These are phyloP conservation scores for Penicillium chermesinum DNA, from an alignment of 495 filamentous ascomycete species.

Conservation along the genomic window DNA sequence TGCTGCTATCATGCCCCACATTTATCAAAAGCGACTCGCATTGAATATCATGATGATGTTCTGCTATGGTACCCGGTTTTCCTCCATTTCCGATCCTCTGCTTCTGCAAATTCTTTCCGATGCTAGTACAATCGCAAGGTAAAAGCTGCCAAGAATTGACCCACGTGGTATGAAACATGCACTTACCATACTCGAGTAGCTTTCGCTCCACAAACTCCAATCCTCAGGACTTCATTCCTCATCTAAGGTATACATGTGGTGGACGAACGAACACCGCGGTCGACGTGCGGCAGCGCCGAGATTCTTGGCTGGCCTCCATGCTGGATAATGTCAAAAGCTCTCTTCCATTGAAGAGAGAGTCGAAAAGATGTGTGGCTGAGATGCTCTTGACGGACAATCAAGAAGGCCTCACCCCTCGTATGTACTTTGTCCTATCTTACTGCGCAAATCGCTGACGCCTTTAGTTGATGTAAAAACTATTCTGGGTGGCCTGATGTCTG, in stretches of 20 bases:
- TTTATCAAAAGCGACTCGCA: slow-evolving; percentile 46
- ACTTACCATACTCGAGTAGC: slow-evolving; percentile 42
- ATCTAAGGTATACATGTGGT: slow-evolving; percentile 43
- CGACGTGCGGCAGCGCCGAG: slow-evolving; percentile 41
- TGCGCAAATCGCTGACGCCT: too few relatives aligned
- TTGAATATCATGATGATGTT: slow-evolving; percentile 49
- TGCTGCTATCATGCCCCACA: slow-evolving; percentile 34
- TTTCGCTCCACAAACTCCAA: slow-evolving; percentile 47
- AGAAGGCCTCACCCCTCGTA: slow-evolving; percentile 44
- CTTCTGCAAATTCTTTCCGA: slow-evolving; percentile 49
- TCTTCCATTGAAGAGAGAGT: slow-evolving; percentile 46
- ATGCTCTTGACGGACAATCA: slow-evolving; percentile 49
- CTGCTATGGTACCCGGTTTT: slow-evolving; percentile 53
- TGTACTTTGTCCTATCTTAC: too few relatives aligned
- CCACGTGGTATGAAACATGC: too few relatives aligned
- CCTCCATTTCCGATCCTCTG: slow-evolving; percentile 43
- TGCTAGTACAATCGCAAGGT: too few relatives aligned
- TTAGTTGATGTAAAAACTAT: slow-evolving; percentile 48
- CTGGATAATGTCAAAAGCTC: slow-evolving; percentile 43
- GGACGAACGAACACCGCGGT: slow-evolving; percentile 43
- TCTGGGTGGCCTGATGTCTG: slow-evolving; percentile 46
- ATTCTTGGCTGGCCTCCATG: slow-evolving; percentile 42
- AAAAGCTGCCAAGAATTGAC: too few relatives aligned
- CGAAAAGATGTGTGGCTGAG: slow-evolving; percentile 47
- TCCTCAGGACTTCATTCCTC: slow-evolving; percentile 47